Evolutionary conservation across 176 grass and related monocot species (phyloP).

Genomic region (Bromus sterilis): DNA sequence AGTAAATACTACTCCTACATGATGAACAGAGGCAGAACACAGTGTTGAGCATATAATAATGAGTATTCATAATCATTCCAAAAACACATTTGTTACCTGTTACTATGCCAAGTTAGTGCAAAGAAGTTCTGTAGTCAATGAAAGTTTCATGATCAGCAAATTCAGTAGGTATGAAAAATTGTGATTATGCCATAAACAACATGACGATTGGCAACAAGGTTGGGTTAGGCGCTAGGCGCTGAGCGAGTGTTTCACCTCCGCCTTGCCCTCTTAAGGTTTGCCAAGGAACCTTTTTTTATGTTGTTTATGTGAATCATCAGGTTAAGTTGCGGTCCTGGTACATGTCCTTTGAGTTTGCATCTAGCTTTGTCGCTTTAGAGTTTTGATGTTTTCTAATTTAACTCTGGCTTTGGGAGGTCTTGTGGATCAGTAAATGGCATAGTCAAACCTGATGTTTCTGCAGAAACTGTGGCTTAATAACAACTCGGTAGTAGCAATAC

Average conservation of each 20-base stretch:
- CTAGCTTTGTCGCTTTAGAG: not conserved
- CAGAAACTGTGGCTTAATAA: not conserved
- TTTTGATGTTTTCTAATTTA: not conserved
- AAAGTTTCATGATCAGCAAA: not conserved
- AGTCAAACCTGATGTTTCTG: not conserved
- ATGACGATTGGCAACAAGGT: not conserved
- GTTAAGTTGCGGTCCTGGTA: not conserved
- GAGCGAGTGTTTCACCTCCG: too few species aligned
- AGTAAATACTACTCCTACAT: not conserved
- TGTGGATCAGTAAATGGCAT: not conserved
- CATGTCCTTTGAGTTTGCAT: not conserved
- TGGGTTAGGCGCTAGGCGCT: too few species aligned
- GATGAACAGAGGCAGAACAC: not conserved
- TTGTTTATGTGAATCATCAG: not conserved
- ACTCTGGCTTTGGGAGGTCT: not conserved
- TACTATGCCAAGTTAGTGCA: not conserved
- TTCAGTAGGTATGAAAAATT: not conserved
- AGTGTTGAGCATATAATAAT: not conserved
- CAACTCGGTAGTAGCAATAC: not conserved
- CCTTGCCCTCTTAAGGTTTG: too few species aligned
- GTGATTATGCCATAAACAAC: not conserved
- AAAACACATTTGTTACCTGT: constrained; percentile 1
- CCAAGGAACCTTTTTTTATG: not conserved
- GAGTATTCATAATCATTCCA: not conserved
- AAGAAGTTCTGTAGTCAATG: not conserved